These are phyloP conservation scores for Triglochin maritima DNA, from an alignment of 106 monocot species.

Conservation along the genomic window DNA sequence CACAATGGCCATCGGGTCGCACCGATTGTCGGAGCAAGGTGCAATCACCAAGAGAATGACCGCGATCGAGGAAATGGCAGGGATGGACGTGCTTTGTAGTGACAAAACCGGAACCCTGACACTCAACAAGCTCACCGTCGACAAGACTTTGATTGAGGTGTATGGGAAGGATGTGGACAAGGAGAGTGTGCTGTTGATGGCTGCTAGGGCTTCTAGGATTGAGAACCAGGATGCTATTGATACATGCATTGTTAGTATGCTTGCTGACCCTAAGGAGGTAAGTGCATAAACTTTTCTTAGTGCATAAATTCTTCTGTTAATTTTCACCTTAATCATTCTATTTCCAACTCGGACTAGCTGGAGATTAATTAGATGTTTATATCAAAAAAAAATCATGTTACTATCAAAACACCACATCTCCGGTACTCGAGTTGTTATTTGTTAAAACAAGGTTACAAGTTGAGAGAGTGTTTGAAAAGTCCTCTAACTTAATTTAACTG, in stretches of 20 bases:
- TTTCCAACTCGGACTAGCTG: too few species aligned
- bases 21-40: slow-evolving; percentile 45
- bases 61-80: slow-evolving; percentile 54
- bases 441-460: too few species aligned
- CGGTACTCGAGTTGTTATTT: too few species aligned
- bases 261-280: slow-evolving; percentile 14
- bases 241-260: slow-evolving; percentile 10
- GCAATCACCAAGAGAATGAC: slow-evolving; percentile 63
- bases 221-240: slow-evolving; percentile 17
- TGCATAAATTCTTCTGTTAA: too few species aligned
- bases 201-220: slow-evolving; percentile 18
- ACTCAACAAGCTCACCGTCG: slow-evolving; percentile 47
- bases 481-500: too few species aligned
- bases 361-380: too few species aligned
- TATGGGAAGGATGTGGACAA: slow-evolving; percentile 17
- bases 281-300: too few species aligned
- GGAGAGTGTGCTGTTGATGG: neutral
- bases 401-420: too few species aligned
- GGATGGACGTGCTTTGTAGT: slow-evolving; percentile 40
- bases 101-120: slow-evolving; percentile 52
- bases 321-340: too few species aligned
- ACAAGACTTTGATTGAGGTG: slow-evolving; percentile 39
- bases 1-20: slow-evolving; percentile 56
- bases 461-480: too few species aligned
- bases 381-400: too few species aligned